These are phyloP conservation scores for Blumeriella jaapii DNA, from an alignment of 2,329 filamentous ascomycete genomes.

Conservation along the genomic window DNA sequence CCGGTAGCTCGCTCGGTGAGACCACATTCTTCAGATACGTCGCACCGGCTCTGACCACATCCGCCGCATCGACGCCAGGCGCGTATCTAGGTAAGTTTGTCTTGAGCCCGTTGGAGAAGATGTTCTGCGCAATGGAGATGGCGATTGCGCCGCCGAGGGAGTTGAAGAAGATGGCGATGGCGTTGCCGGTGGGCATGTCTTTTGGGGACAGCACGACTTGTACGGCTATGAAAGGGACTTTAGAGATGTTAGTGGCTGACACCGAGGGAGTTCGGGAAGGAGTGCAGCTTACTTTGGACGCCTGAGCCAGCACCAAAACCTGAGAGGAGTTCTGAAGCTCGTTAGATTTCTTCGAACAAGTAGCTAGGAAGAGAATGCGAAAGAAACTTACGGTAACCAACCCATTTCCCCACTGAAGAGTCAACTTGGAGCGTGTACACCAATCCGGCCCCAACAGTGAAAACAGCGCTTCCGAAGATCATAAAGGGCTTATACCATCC, in stretches of 20 bases:
- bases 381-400: too few species aligned
- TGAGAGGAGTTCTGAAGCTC: slow-evolving; percentile 30
- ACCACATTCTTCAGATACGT: slow-evolving; percentile 31
- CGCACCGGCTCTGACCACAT: slow-evolving; percentile 33
- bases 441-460: slow-evolving; percentile 34
- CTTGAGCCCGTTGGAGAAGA: slow-evolving; percentile 28
- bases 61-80: slow-evolving; percentile 15
- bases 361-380: too few species aligned
- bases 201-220: slow-evolving; percentile 38
- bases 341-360: background rate
- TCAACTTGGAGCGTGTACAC: slow-evolving; percentile 30
- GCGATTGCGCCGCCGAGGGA: slow-evolving; percentile 48
- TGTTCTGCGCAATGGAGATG: slow-evolving; percentile 44
- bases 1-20: slow-evolving; percentile 23
- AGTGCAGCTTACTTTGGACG: slow-evolving; percentile 13
- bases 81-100: slow-evolving; percentile 24
- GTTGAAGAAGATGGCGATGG: slow-evolving; percentile 46
- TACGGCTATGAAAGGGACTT: slow-evolving; percentile 41
- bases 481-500: slow-evolving; percentile 35
- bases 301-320: slow-evolving; percentile 36
- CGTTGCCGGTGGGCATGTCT: slow-evolving; percentile 43
- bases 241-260: background rate
- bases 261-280: background rate
- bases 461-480: slow-evolving; percentile 33
- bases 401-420: slow-evolving; percentile 37